These are phyloP conservation scores for Furculomyces boomerangus DNA, from an alignment of 371 early-diverging fungal species.

Conservation along the genomic window DNA sequence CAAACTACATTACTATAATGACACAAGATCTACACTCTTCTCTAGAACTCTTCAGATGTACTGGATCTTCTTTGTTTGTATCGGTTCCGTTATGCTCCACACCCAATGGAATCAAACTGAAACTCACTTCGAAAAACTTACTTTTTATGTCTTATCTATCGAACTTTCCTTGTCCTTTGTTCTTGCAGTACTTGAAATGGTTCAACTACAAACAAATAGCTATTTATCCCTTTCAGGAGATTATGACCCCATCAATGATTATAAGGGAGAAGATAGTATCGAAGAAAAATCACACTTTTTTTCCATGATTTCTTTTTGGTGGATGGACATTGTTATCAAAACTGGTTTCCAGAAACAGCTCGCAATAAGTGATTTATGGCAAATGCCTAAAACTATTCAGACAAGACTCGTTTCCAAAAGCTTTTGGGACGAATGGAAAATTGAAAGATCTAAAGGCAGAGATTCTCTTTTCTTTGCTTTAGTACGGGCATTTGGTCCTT, in stretches of 20 bases:
- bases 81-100: slow-evolving; percentile 32
- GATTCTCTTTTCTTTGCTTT: slow-evolving; percentile 55
- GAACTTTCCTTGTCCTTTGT: slow-evolving; percentile 14
- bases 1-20: slow-evolving; percentile 43
- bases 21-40: slow-evolving; percentile 35
- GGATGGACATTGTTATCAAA: slow-evolving; percentile 82
- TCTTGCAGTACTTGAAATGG: slow-evolving; percentile 37
- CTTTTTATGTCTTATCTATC: slow-evolving; percentile 20
- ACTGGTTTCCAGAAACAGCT: slow-evolving; percentile 60
- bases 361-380: slow-evolving; percentile 65
- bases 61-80: slow-evolving; percentile 40
- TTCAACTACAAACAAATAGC: slow-evolving; percentile 29
- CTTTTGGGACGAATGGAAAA: slow-evolving; percentile 49
- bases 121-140: slow-evolving; percentile 10
- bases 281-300: slow-evolving; percentile 76
- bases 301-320: slow-evolving; percentile 62
- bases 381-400: slow-evolving; percentile 33
- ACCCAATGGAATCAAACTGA: slow-evolving; percentile 27
- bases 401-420: slow-evolving; percentile 33
- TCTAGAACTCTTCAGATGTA: slow-evolving; percentile 51
- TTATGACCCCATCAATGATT: not conserved
- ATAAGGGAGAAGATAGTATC: slow-evolving; percentile 23
- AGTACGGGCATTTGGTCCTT: slow-evolving; percentile 34
- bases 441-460: slow-evolving; percentile 16
- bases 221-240: slow-evolving; percentile 38